Conservation (phyloP, 768 basidiomycete genomes). For the Auricularia sp. region DNA sequence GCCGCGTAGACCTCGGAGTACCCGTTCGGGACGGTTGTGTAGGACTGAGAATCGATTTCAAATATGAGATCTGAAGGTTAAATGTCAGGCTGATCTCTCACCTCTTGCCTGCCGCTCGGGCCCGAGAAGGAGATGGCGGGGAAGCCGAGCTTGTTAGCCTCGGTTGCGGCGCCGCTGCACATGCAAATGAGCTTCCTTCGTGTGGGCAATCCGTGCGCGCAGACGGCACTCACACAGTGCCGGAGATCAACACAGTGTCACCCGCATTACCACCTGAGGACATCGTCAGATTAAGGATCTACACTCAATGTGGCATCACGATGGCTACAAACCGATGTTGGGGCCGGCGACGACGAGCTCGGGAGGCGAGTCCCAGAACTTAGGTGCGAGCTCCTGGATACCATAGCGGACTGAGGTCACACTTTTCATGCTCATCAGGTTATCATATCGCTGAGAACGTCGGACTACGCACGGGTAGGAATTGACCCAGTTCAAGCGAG, state of each 20-base stretch:
- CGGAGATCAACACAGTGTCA: too few species aligned
- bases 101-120: constrained; percentile 28
- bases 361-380: constrained; percentile 28
- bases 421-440: constrained; percentile 24
- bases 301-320: not conserved
- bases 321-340: constrained; percentile 24
- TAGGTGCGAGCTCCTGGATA: constrained; percentile 35
- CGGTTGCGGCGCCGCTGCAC: constrained; percentile 39
- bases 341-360: constrained; percentile 40
- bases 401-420: constrained; percentile 36
- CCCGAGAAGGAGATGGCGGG: constrained; percentile 43
- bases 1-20: constrained; percentile 30
- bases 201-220: too few species aligned
- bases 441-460: too few species aligned
- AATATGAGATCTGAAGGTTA: too few species aligned
- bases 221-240: too few species aligned
- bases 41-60: constrained; percentile 19
- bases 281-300: too few species aligned
- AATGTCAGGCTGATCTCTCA: too few species aligned
- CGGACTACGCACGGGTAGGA: too few species aligned
- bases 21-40: constrained; percentile 35
- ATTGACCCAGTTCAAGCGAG: too few species aligned
- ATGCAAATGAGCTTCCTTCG: too few species aligned
- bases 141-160: constrained; percentile 38
- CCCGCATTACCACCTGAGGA: too few species aligned